Evolutionary conservation across 345 rosid species (phyloP).

Genomic region (Turritis glabra): DNA sequence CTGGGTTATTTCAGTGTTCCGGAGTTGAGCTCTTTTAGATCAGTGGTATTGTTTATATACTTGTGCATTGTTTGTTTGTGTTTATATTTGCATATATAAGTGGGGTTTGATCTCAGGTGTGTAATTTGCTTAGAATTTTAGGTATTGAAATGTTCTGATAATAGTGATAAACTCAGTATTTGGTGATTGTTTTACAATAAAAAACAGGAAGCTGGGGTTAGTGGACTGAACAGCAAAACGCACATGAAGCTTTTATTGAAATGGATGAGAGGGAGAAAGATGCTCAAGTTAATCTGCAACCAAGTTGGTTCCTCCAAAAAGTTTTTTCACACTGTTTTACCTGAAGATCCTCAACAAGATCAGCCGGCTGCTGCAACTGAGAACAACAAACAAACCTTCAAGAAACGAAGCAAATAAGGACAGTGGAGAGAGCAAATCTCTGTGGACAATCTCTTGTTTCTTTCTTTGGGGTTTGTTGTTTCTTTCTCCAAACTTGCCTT

Average conservation of each 20-base stretch:
- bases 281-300: slow-evolving; percentile 82
- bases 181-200: slow-evolving; percentile 1
- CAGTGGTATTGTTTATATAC: not conserved
- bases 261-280: slow-evolving; percentile 95
- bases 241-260: slow-evolving; percentile 94
- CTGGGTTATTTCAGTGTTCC: not conserved
- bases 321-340: slow-evolving; percentile 65
- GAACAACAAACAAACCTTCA: slow-evolving; percentile 2
- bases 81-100: not conserved
- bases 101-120: not conserved
- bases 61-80: not conserved
- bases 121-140: not conserved
- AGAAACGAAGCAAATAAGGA: slow-evolving; percentile 31
- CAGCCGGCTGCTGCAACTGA: slow-evolving; percentile 33
- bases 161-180: not conserved
- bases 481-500: slow-evolving; percentile 4
- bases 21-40: not conserved
- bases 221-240: slow-evolving; percentile 80
- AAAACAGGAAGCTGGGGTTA: slow-evolving; percentile 67
- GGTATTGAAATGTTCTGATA: not conserved
- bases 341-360: slow-evolving; percentile 63
- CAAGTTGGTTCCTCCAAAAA: slow-evolving; percentile 80
- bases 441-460: slow-evolving; percentile 4
- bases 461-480: not conserved
- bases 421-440: not conserved